A percentile compares a stretch with the other conserved stretches of the same genome.
Conservation (phyloP, 306 rosid genomes). For the Begonia loranthoides region DNA sequence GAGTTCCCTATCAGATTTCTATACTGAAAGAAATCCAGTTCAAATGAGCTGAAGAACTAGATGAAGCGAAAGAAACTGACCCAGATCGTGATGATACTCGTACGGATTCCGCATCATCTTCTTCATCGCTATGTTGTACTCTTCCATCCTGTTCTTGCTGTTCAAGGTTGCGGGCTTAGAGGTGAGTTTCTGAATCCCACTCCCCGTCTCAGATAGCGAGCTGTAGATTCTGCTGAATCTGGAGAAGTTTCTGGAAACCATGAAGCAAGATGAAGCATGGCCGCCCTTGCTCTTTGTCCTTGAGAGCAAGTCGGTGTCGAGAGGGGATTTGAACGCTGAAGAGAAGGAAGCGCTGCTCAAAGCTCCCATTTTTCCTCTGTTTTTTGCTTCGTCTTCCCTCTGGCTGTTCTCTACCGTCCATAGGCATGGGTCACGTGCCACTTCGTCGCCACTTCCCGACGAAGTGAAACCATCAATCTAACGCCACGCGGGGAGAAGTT, state of each 20-base stretch:
- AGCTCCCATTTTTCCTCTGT: constrained; percentile 23
- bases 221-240: constrained; percentile 28
- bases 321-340: constrained; percentile 22
- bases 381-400: neutral
- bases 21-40: neutral
- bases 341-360: constrained; percentile 20
- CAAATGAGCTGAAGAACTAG: neutral
- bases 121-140: constrained; percentile 78
- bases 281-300: neutral
- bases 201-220: constrained; percentile 48
- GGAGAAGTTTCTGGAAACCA: constrained; percentile 4
- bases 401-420: too few species aligned
- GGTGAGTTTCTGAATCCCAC: constrained; percentile 34
- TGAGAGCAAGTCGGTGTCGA: constrained; percentile 9
- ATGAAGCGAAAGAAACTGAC: constrained; percentile 35
- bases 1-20: too few species aligned
- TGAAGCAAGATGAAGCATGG: constrained; percentile 5
- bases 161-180: constrained; percentile 16
- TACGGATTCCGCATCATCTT: constrained; percentile 88
- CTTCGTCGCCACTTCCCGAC: too few species aligned
- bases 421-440: too few species aligned
- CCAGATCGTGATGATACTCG: constrained; percentile 91
- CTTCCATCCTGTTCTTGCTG: constrained; percentile 48
- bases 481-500: too few species aligned
- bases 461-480: too few species aligned